Percentiles rank a stretch among this genome's conserved stretches.
phyloP scores from a whole-genome alignment of 768 basidiomycete species.

The Suillus luteus region DNA sequence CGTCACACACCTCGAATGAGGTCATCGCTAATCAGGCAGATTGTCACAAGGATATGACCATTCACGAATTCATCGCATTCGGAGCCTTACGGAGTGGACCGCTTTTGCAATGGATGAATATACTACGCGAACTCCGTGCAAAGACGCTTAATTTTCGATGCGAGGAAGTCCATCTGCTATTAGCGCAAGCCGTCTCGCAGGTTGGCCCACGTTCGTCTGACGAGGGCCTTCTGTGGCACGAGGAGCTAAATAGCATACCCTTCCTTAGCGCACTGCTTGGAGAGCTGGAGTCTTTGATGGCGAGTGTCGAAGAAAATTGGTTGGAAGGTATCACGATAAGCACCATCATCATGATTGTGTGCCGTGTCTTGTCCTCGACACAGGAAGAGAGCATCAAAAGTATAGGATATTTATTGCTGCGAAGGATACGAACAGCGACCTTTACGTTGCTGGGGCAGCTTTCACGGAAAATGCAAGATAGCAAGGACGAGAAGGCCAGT shows the following conservation, averaged over 20 bases:
- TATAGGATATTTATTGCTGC: conserved; percentile 31
- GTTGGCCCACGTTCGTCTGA: conserved; percentile 33
- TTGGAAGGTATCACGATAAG: conserved; percentile 34
- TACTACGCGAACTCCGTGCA: conserved; percentile 44
- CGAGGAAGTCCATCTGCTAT: conserved; percentile 42
- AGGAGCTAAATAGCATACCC: conserved; percentile 30
- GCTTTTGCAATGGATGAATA: conserved; percentile 52
- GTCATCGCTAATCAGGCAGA: conserved; percentile 43
- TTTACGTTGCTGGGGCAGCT: conserved; percentile 41
- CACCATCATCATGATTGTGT: conserved; percentile 36
- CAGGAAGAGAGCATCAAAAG: conserved; percentile 16
- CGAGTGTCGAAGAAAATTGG: conserved; percentile 45
- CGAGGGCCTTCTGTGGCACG: conserved; percentile 42
- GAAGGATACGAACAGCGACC: conserved; percentile 31
- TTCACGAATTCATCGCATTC: conserved; percentile 51
- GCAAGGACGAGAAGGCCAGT: conserved; percentile 13
- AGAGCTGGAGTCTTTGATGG: conserved; percentile 38
- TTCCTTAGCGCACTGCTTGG: conserved; percentile 42
- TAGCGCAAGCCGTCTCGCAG: conserved; percentile 49
- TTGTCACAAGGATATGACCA: conserved; percentile 41
- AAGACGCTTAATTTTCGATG: conserved; percentile 40
- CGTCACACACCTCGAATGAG: conserved; percentile 44
- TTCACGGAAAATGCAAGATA: conserved; percentile 20
- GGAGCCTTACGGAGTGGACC: conserved; percentile 46
- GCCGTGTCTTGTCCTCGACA: conserved; percentile 38